Evolutionary conservation across 176 grass and related monocot species (phyloP), one percentile per base, ranked within the genome.

Genomic region (Rhynchospora breviuscula): DNA sequence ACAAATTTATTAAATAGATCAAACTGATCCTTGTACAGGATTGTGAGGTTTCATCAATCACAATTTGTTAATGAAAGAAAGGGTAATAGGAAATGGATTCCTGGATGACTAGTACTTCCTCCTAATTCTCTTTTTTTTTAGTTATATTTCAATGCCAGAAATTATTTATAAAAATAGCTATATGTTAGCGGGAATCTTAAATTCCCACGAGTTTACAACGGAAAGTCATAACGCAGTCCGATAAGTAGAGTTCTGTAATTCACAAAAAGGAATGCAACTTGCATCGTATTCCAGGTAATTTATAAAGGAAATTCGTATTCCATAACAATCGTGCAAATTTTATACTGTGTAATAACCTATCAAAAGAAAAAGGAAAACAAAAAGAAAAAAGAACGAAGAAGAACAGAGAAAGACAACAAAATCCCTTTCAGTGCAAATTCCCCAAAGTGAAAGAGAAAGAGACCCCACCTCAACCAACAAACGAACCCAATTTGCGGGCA

Each of bases 381-480:
- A 67, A 85, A 12, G 26, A 58, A 86, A 75, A 81, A 83, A 62
- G 22, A 73, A 19, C 3, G 64, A 47, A 33, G n/a, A 26, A 60
- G 17, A 15, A 49, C 0, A 66, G 3, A 6, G 11, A n/a, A 84
- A 22, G 23, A 51, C 1, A 35, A 61, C 56, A 69, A 75, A 83
- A 6, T 67, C 74, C 64, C 75, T 59, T 48, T 62, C 52, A 23
- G 15, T 21, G 25, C 58, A 19, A 64, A 81, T 81, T 65, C 40
- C 33, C 79, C 79, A 64, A 81, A 64, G 35, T 81, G 57, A 81
- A 64, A 81, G 56, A 64, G 57, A 81, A 64, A 81, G 56, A 64
- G 79, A 81, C 79, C 77, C 17, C 59, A 26, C 17, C 60, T 46
- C n/a, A 63, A 40, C 79, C 18, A 81, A 73, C 19, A 23, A 57